Evolutionary conservation across 805 yeast species (phyloP).

Genomic region (Clavispora carvajalis): DNA sequence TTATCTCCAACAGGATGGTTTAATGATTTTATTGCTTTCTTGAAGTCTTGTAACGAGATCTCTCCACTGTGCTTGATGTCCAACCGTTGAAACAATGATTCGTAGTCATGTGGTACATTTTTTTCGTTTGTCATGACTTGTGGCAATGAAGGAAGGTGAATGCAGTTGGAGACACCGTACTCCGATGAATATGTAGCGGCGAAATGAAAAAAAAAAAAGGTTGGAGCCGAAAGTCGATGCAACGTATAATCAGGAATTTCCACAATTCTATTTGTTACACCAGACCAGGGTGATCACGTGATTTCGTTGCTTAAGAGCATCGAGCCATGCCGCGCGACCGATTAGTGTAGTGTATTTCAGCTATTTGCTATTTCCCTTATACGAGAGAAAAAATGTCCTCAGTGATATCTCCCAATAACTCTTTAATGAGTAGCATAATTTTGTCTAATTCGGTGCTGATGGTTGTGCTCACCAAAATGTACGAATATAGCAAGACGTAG

Average conservation of each 20-base stretch:
- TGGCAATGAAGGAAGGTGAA: not conserved
- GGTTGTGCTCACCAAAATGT: constrained; percentile 64
- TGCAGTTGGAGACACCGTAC: not conserved
- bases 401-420: constrained; percentile 60
- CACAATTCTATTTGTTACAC: constrained; percentile 2
- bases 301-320: not conserved
- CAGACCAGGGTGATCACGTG: constrained; percentile 5
- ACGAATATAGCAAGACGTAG: constrained; percentile 71
- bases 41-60: constrained; percentile 45
- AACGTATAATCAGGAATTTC: constrained; percentile 1
- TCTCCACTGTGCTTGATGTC: constrained; percentile 42
- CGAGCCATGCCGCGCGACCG: too few relatives aligned
- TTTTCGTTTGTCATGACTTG: constrained; percentile 2
- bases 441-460: constrained; percentile 60
- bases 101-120: constrained; percentile 23
- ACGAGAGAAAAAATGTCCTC: constrained; percentile 55
- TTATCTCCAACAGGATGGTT: constrained; percentile 65
- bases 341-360: too few relatives aligned
- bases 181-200: not conserved
- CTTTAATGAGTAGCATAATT: constrained; percentile 50
- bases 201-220: too few relatives aligned
- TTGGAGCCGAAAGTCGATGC: not conserved
- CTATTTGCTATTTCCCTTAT: constrained; percentile 2
- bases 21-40: constrained; percentile 37
- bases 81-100: constrained; percentile 28